Base-by-base conservation (phyloP, 2,329 filamentous ascomycete genomes). In the Alternaria atra region DNA sequence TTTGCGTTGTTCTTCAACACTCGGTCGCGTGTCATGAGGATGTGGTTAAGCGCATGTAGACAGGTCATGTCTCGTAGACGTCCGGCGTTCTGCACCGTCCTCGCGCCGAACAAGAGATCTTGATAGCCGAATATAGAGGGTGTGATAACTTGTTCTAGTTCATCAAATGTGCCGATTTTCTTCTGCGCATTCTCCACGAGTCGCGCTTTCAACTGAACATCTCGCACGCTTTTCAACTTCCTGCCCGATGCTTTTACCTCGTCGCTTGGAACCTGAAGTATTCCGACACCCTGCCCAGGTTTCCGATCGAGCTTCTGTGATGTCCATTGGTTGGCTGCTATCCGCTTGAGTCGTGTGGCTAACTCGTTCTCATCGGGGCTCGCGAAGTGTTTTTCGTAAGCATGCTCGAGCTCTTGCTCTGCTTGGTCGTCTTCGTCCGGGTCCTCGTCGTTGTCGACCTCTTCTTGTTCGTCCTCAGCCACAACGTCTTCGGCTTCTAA, bases 1-100 rank as follows among this genome's bases (percentile, higher is more conserved):
- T 89, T 92, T 55, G 91, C 87, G 73, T 94, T 98, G 80, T 98
- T 96, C 79, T 97, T 98, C 62, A 98, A 87, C 0, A 98, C 91
- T 30, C 89, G 88, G 73, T 98, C 94, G 66, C 95, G 89, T 2
- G 94, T 97, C 78, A 97, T 97, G 79, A 97, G 89, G 40, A 98
- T 84, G 75, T 98, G 95, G 76, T 98, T 98, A 12, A 98, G 83
- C 3, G 90, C 90, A 78, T 99, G 95, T 1, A 97, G 83, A 69
- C 91, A 93, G 15, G 89, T 84, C 52, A 97, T 81, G 40, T 89
- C 87, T 52, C 93, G 88, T 50, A 98, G 77, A 5, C 84, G 85
- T 23, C 86, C 82, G 0, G 91, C 87, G 73, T 94, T 95, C 15
- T 84, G 81, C 2, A 89, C 79, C 0, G 86, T 92, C 43, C 94